Base-by-base conservation (phyloP, 2,329 filamentous ascomycete species). In the Talaromyces atroroseus region DNA sequence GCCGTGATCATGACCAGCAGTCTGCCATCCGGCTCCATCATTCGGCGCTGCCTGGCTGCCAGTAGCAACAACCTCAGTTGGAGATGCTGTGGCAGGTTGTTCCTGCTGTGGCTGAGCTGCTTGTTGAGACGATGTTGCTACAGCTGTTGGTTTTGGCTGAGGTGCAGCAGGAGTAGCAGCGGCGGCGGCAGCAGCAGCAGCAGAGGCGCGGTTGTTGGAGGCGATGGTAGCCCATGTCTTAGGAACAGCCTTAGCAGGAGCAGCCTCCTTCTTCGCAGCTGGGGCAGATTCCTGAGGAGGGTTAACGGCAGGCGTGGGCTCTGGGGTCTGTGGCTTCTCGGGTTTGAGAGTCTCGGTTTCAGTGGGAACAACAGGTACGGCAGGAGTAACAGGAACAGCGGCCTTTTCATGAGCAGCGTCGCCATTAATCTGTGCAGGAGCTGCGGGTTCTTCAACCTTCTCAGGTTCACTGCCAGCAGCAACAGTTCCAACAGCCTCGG, bases 1-100 rank as follows among this genome's bases (percentile, higher is more conserved):
- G 65, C 87, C 87, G 73, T 95, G 88, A 56, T 85, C 82, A 57
- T 76, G 74, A 56, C 87, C 87, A 55, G 89, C 92, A 49, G 89
- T 92, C 74, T 96, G 92, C 94, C 94, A 99, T 68, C 89, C 90
- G 58, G 80, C 76, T 58, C 78, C 78, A 53, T 84, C 82, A 56
- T 73, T 76, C 29, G 86, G 85, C 50, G 89, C 89, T 49, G 87
- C 89, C 73, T 96, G 92, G 90, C 90, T 96, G 67, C 87, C 68
- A 61, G 59, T 65, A 47, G 80, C 63, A 85, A 61, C 64, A 66
- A 69, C 77, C 20, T 71, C 61, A 23, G 71, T 61, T 26, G 76
- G 66, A 42, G 71, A 65, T 23, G 70, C 65, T 50, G 76, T 62
- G 49, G 77, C 65, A 48, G 74, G 62, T 26, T 73, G 63, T 55